Base-by-base conservation (phyloP, 176 grass and related monocot species). In the Musa schizocarpa region DNA sequence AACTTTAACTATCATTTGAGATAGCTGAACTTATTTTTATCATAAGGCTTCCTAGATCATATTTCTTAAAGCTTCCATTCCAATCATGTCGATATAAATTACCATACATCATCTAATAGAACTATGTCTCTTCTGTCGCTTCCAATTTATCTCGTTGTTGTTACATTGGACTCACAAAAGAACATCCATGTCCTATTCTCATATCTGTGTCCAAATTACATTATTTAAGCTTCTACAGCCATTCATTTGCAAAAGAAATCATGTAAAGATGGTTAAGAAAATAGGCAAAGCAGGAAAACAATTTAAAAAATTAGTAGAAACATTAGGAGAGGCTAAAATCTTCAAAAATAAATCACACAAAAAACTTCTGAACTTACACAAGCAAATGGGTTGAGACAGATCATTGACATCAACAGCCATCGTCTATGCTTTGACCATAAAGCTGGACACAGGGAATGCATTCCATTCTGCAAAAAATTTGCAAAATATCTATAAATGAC, bases 341-440 rank as follows among this genome's bases (percentile, higher is more conserved):
- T 50, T 14, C 52, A 54, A 8, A 79, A 43, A 68, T 69, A 49
- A 59, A 52, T 43, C 20, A 9, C 13, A 7, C 53, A 52, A 65
- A 22, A 50, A 59, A n/a, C 13, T 22, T 9, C 8, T 0, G 25
- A 13, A 74, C 89, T 83, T 85, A 91, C 89, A 51, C 85, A 91
- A 11, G 85, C 80, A 20, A 85, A 71, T 1, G 89, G 89, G 29
- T 91, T 87, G 13, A 91, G 80, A 54, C 89, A 91, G 55, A 91
- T 23, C 89, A 88, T 91, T 3, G 89, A 91, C 89, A 91, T 91
- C 80, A 88, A 81, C 74, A 88, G 81, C 80, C 89, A 91, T 79
- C 65, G 85, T 79, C 83, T 80, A 54, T 85, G 85, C 69, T 75
- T 75, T 25, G 89, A 87, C 85, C 89, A 91, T 34, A 85, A 79